Conservation (phyloP, 768 basidiomycete genomes). For the Rossbeevera mucosa region DNA sequence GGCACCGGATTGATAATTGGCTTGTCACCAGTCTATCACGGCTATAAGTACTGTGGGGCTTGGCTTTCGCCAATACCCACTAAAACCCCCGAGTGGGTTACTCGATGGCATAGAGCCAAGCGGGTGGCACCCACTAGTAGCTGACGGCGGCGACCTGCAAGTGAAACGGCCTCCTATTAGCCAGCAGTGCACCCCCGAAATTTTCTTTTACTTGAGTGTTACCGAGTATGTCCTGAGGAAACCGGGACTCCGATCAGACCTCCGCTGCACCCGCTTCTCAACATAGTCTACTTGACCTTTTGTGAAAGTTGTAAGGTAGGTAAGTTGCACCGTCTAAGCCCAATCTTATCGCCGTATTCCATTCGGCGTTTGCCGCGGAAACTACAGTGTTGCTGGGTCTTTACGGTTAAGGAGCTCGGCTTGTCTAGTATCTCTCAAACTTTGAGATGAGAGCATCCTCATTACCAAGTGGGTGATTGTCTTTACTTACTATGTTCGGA, state of each 20-base stretch:
- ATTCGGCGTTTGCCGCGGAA: background rate
- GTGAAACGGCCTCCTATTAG: no score
- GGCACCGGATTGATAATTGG: no score
- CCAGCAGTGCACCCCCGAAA: no score
- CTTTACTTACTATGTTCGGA: no score
- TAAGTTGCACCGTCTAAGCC: background rate
- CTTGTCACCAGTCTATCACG: no score
- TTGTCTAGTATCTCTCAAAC: background rate
- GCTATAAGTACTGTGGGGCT: no score
- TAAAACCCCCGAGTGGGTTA: no score
- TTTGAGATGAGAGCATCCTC: background rate
- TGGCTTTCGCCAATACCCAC: no score
- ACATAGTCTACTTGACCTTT: background rate
- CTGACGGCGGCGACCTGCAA: no score
- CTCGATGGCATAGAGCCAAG: no score
- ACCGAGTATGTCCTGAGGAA: background rate
- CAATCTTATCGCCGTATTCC: no score
- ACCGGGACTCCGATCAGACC: background rate
- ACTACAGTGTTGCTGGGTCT: constrained; percentile 34
- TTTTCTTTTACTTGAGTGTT: background rate
- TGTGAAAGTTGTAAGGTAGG: background rate
- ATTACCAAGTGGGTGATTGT: constrained; percentile 41
- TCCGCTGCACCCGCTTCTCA: background rate
- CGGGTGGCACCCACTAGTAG: no score
- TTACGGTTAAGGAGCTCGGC: constrained; percentile 34